phyloP scores from a whole-genome alignment of 176 grass and related monocot species.

The Lolium multiflorum region DNA sequence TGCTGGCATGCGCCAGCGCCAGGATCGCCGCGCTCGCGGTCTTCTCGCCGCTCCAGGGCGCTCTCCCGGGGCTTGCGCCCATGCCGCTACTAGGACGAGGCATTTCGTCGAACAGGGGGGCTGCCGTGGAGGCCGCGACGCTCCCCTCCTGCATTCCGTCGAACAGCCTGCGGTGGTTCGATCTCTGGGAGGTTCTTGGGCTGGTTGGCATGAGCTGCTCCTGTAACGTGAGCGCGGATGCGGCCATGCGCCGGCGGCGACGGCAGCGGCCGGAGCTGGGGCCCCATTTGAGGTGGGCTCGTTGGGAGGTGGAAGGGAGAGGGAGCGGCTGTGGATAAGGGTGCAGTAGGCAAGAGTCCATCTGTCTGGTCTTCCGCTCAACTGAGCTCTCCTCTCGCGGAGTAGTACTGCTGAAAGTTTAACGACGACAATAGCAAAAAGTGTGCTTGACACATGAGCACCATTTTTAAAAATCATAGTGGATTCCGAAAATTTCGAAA shows the following conservation, averaged over 20 bases:
- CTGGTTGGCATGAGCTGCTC: slow-evolving; percentile 9
- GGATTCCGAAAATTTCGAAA: too few relatives aligned
- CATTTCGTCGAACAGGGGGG: slow-evolving; percentile 31
- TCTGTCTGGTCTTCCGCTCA: slow-evolving; percentile 19
- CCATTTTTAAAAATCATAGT: too few relatives aligned
- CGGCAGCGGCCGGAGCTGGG: neutral
- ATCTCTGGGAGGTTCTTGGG: slow-evolving; percentile 11
- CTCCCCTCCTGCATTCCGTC: slow-evolving; percentile 39
- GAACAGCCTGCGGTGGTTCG: slow-evolving; percentile 27
- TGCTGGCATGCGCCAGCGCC: slow-evolving; percentile 47
- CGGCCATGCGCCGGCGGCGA: slow-evolving; percentile 21
- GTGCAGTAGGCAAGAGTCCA: slow-evolving; percentile 45
- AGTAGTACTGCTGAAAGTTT: neutral
- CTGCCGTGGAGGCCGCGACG: neutral
- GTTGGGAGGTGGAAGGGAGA: slow-evolving; percentile 16
- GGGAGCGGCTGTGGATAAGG: slow-evolving; percentile 53
- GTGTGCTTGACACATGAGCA: too few relatives aligned
- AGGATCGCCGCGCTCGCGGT: slow-evolving; percentile 48
- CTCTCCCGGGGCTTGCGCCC: neutral
- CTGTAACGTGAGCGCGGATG: slow-evolving; percentile 24
- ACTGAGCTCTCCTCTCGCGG: neutral
- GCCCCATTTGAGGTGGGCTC: slow-evolving; percentile 27
- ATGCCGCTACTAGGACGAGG: neutral
- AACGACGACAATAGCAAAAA: too few relatives aligned
- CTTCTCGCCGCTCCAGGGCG: slow-evolving; percentile 25